Percentiles rank a stretch among this genome's conserved stretches.
Conservation (phyloP, 257 asterid genomes). For the Apocynum venetum region DNA sequence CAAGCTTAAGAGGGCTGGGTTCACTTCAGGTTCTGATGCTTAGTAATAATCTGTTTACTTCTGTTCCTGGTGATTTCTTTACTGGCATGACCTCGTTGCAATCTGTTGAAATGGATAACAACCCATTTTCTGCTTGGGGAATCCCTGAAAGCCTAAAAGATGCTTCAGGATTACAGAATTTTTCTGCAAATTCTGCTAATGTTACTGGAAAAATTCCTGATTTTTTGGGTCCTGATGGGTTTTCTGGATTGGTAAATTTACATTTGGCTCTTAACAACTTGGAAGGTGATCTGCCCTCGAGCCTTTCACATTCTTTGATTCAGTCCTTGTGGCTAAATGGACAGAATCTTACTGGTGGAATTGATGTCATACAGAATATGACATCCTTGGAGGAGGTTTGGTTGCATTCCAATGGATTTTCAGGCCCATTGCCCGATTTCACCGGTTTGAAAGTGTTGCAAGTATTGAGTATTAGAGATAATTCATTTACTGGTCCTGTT, state of each 20-base stretch:
- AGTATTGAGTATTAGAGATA: constrained; percentile 70
- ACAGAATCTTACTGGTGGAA: constrained; percentile 64
- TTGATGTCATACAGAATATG: constrained; percentile 72
- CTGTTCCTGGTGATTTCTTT: constrained; percentile 73
- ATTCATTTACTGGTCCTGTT: constrained; percentile 68
- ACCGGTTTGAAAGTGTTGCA: constrained; percentile 53
- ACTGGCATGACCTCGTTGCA: constrained; percentile 65
- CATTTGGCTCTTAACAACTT: constrained; percentile 79
- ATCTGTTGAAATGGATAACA: constrained; percentile 67
- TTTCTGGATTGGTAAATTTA: constrained; percentile 64
- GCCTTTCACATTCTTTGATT: constrained; percentile 57
- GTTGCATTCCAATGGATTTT: constrained; percentile 70
- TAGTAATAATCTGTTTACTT: constrained; percentile 58
- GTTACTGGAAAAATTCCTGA: constrained; percentile 57
- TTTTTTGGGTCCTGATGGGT: constrained; percentile 62
- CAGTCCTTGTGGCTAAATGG: constrained; percentile 88
- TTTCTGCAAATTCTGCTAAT: constrained; percentile 81
- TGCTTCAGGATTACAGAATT: constrained; percentile 62
- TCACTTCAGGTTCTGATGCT: constrained; percentile 64
- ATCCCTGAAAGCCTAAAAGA: constrained; percentile 58
- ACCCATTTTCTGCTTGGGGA: constrained; percentile 68
- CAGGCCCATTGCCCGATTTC: constrained; percentile 75
- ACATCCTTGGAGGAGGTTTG: constrained; percentile 78
- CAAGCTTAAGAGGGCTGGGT: constrained; percentile 57
- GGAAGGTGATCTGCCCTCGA: constrained; percentile 63